These are phyloP conservation scores for Musa acuminata DNA, from an alignment of 176 grass and related monocot species.

Conservation along the genomic window DNA sequence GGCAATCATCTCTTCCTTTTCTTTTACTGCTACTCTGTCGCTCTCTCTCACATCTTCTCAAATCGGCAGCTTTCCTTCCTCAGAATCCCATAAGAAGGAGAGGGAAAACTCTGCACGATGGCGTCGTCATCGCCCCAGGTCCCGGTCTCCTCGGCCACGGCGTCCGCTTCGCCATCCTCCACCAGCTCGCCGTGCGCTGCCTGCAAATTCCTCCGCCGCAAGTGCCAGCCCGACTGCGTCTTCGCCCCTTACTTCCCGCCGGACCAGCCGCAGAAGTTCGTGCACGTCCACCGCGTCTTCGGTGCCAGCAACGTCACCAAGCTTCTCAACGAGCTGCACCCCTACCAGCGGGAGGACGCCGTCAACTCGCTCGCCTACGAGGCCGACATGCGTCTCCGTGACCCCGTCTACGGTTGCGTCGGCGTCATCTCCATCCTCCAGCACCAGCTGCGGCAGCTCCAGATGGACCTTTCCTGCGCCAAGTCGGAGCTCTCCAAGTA, in stretches of 20 bases:
- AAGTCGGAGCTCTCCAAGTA: constrained; percentile 83
- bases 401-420: constrained; percentile 94
- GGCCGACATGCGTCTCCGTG: constrained; percentile 95
- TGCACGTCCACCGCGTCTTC: constrained; percentile 94
- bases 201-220: constrained; percentile 95
- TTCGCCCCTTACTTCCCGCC: constrained; percentile 98
- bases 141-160: constrained; percentile 21
- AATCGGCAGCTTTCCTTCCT: no score
- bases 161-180: constrained; percentile 21
- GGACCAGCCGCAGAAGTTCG: constrained; percentile 94
- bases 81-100: neutral
- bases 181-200: constrained; percentile 89
- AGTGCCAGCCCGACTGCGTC: constrained; percentile 95
- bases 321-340: constrained; percentile 88
- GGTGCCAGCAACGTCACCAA: constrained; percentile 97
- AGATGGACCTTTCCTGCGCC: constrained; percentile 71
- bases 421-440: constrained; percentile 96
- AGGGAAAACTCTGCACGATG: neutral
- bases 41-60: neutral
- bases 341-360: constrained; percentile 86
- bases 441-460: constrained; percentile 88
- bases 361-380: constrained; percentile 99
- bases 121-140: neutral
- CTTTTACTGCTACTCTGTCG: neutral
- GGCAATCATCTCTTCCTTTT: neutral